Conservation (phyloP, 192 early-diverging fungal species). For the Coemansia asiatica region DNA sequence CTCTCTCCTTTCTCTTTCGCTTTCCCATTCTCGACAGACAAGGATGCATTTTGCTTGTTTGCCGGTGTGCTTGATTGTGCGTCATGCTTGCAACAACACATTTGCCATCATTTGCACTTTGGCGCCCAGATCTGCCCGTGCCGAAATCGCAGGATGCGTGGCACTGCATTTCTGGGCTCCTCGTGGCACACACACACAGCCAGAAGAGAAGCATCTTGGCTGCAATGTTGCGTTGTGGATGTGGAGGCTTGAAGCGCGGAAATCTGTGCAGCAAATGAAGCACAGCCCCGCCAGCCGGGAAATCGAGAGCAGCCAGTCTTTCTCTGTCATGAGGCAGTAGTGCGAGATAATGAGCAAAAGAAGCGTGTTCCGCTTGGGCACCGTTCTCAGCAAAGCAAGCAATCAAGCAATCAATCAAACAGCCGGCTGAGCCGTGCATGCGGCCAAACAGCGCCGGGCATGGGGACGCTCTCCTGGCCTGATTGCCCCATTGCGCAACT, state of each 20-base stretch:
- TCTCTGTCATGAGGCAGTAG: no score
- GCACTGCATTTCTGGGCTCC: neutral
- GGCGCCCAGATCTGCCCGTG: neutral
- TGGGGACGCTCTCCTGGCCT: no score
- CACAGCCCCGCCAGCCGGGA: no score
- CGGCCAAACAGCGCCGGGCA: no score
- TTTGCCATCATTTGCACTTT: neutral
- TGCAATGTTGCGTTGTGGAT: neutral
- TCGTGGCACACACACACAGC: neutral
- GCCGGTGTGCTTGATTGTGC: neutral
- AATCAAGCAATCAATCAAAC: no score
- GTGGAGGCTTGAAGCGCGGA: neutral
- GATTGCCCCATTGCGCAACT: no score
- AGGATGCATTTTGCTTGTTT: neutral
- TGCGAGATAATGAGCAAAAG: no score
- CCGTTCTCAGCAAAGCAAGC: no score
- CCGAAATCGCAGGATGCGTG: neutral
- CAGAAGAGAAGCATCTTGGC: neutral
- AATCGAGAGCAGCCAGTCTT: no score
- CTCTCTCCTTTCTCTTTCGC: neutral
- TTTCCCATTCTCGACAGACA: neutral
- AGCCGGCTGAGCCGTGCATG: no score
- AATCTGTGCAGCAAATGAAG: no score
- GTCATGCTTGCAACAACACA: neutral
- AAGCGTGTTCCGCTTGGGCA: no score